Evolutionary conservation across 805 yeast genomes (phyloP).

Genomic region (Candida coleopterorum): DNA sequence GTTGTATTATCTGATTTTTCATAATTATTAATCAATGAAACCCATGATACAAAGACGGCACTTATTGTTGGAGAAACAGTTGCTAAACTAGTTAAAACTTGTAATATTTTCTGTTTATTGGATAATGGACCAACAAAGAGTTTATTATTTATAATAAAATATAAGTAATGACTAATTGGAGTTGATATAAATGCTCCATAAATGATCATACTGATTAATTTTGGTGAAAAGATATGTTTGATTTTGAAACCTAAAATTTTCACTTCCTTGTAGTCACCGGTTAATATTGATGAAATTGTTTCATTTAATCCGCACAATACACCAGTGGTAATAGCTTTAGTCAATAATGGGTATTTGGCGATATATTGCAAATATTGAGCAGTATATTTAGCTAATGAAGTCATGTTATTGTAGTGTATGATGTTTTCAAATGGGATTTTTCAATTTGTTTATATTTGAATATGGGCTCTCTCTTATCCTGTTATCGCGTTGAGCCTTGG

Average conservation of each 20-base stretch:
- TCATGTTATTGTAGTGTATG: too few relatives aligned
- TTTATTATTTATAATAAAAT: constrained; percentile 42
- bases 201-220: constrained; percentile 49
- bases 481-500: too few relatives aligned
- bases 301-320: constrained; percentile 55
- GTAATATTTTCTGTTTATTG: constrained; percentile 37
- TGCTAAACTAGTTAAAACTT: constrained; percentile 46
- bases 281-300: constrained; percentile 46
- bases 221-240: constrained; percentile 39
- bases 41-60: constrained; percentile 46
- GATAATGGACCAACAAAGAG: constrained; percentile 40
- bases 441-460: too few relatives aligned
- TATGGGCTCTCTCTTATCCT: too few relatives aligned
- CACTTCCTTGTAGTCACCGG: constrained; percentile 39
- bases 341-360: constrained; percentile 48
- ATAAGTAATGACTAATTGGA: constrained; percentile 55
- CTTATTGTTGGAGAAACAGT: constrained; percentile 54
- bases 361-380: constrained; percentile 34
- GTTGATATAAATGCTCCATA: constrained; percentile 53
- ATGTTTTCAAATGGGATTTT: too few relatives aligned
- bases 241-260: constrained; percentile 16
- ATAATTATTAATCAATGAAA: constrained; percentile 46
- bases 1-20: constrained; percentile 1
- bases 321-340: constrained; percentile 56
- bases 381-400: constrained; percentile 14